A percentile compares a stretch with the other conserved stretches of the same genome.
Conservation (phyloP, 257 asterid genomes). For the Solanum virginianum region DNA sequence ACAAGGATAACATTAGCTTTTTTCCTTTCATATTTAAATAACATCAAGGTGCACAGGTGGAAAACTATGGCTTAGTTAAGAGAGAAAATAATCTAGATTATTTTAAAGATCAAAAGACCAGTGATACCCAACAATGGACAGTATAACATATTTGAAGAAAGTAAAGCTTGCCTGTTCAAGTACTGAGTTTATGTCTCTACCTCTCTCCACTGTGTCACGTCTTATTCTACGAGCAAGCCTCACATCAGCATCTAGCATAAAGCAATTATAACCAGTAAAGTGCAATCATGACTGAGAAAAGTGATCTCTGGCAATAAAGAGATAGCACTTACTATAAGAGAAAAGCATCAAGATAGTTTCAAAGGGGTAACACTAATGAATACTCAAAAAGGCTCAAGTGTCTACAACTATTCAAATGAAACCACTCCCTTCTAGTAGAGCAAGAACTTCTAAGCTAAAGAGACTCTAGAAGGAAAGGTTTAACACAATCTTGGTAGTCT, state of each 20-base stretch:
- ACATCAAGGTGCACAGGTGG: not conserved
- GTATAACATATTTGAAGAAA: not conserved
- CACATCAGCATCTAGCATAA: constrained; percentile 72
- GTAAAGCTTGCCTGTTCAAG: constrained; percentile 75
- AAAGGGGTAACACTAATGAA: not conserved
- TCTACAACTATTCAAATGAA: not conserved
- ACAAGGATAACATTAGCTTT: not conserved
- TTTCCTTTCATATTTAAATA: not conserved
- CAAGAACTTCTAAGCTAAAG: not conserved
- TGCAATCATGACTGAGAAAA: not conserved
- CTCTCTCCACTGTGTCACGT: constrained; percentile 95
- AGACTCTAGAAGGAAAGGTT: not conserved
- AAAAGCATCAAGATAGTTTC: not conserved
- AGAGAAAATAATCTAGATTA: not conserved
- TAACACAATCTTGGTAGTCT: not conserved
- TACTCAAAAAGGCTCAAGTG: not conserved
- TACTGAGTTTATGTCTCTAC: constrained; percentile 90
- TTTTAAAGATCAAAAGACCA: not conserved
- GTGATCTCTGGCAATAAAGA: not conserved
- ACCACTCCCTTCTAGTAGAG: not conserved
- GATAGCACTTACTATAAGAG: not conserved
- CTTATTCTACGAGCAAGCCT: constrained; percentile 99
- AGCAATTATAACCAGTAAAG: not conserved
- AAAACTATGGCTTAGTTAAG: not conserved
- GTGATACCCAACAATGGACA: not conserved